phyloP scores from a whole-genome alignment of 768 basidiomycete genomes.

The Suillus placidus region DNA sequence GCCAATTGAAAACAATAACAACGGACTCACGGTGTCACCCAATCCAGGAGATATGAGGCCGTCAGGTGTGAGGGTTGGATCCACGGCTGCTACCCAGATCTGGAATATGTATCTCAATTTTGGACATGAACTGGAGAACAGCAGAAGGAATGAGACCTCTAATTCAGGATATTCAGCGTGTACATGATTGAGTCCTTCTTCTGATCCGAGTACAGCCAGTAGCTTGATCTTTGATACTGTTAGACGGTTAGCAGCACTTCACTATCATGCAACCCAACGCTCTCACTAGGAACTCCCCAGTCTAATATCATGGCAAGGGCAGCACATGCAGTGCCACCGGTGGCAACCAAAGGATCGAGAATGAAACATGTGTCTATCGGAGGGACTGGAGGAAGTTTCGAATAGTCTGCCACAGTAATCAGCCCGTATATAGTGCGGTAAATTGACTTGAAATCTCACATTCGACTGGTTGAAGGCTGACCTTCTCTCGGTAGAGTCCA shows the following conservation, averaged over 20 bases:
- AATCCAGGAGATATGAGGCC: slow-evolving; percentile 90
- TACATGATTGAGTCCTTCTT: slow-evolving; percentile 71
- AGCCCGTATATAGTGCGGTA: neutral
- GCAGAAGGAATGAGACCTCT: slow-evolving; percentile 52
- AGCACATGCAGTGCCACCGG: slow-evolving; percentile 89
- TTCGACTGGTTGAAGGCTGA: slow-evolving; percentile 88
- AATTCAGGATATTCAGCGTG: slow-evolving; percentile 71
- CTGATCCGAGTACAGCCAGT: slow-evolving; percentile 78
- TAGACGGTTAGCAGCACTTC: slow-evolving; percentile 6
- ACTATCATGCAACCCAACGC: neutral
- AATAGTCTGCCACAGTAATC: slow-evolving; percentile 65
- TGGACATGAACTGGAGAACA: neutral
- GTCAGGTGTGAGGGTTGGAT: slow-evolving; percentile 66
- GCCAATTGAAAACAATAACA: neutral
- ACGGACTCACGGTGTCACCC: slow-evolving; percentile 76
- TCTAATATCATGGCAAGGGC: slow-evolving; percentile 85
- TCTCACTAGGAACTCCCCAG: slow-evolving; percentile 75
- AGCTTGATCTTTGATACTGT: slow-evolving; percentile 76
- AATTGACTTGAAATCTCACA: slow-evolving; percentile 48
- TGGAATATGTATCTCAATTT: slow-evolving; percentile 32
- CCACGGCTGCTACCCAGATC: slow-evolving; percentile 89
- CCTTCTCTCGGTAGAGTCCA: slow-evolving; percentile 86
- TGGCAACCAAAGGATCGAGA: slow-evolving; percentile 91
- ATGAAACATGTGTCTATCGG: slow-evolving; percentile 85
- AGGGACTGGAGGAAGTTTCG: slow-evolving; percentile 77